A percentile compares a stretch with the other conserved stretches of the same genome.
Evolutionary conservation across 257 asterid genomes (phyloP).

Genomic region (Jacaranda copaia): DNA sequence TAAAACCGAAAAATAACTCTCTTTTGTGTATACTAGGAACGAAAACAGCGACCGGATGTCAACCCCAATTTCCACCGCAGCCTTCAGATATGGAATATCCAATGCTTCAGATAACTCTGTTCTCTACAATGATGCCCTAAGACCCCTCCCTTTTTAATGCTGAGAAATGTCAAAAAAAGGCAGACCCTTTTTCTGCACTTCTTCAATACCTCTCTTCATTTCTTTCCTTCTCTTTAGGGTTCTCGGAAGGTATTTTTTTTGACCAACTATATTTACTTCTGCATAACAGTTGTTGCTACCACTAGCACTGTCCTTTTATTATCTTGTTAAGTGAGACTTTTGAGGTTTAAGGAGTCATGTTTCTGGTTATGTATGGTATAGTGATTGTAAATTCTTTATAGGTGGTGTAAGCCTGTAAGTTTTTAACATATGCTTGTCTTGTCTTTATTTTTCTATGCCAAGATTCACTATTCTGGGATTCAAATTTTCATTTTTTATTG

Average conservation of each 20-base stretch:
- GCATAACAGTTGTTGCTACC: background rate
- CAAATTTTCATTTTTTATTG: conserved; percentile 7
- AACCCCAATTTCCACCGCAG: conserved; percentile 27
- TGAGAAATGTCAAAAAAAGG: conserved; percentile 21
- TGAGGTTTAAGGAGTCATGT: background rate
- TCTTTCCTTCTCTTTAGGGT: conserved; percentile 21
- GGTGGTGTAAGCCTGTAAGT: background rate
- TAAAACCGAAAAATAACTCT: background rate
- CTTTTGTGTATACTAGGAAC: too few species aligned
- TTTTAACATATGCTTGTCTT: conserved; percentile 1
- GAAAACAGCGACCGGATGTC: background rate
- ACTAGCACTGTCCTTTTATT: conserved; percentile 1
- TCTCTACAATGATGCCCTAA: too few species aligned
- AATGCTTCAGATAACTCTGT: conserved; percentile 33
- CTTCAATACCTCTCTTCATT: background rate
- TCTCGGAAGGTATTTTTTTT: conserved; percentile 23
- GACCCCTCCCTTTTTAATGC: conserved; percentile 22
- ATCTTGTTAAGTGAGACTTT: conserved; percentile 18
- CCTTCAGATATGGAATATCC: conserved; percentile 35
- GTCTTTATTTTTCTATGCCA: background rate
- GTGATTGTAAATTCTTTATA: conserved; percentile 14
- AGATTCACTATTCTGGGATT: background rate
- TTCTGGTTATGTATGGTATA: conserved; percentile 4
- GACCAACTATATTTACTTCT: conserved; percentile 17
- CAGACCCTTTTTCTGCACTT: background rate